Base-by-base conservation (phyloP, 1,284 basidiomycete genomes). In the Microbotryum lychnidis-dioicae region DNA sequence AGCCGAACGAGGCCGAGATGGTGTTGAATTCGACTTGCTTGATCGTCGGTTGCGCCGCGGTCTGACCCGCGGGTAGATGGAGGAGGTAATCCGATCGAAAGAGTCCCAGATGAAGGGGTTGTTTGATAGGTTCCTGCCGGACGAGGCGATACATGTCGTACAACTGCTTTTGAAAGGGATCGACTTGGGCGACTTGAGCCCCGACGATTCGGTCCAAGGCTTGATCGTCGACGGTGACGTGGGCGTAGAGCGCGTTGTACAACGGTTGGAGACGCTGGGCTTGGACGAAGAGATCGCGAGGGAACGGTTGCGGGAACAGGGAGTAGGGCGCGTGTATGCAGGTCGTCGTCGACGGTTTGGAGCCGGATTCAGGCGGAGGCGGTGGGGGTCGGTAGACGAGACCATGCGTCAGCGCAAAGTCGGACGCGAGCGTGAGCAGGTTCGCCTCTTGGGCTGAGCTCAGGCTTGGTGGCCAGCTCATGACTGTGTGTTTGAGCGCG, bases 1-100 rank as follows among this genome's bases (percentile, higher is more conserved):
- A 75, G 1, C 92, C 94, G 73, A 97, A 97, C 1, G 90, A 91
- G 0, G 87, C 84, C 0, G 92, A 91, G 68, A 97, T 94, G 6
- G 94, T 97, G 75, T 98, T 98, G 77, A 97, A 96, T 75, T 98
- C 96, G 57, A 98, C 94, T 77, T 98, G 94, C 75, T 92, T 96
- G 63, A 98, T 77, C 31, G 79, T 77, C 10, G 68, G 65, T 14
- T 58, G 61, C 8, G 62, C 57, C 8, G 62, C 57, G 3, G 69
- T 48, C 8, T 78, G 76, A 27, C 76, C 74, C 6, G 70, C 59
- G 2, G 71, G 69, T 2, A 80, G 75, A 72, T 98, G 90, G n/a
- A 97, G 77, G 48, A 98, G 80, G 76, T 97, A 98, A 77, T 98
- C 94, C 18, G 91, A 94, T 55, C 96, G 81, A 76, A 97, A 97